Percentiles rank a stretch among this genome's conserved stretches.
Conservation (phyloP, 176 grass and related monocot species). For the Tillandsia leiboldiana region DNA sequence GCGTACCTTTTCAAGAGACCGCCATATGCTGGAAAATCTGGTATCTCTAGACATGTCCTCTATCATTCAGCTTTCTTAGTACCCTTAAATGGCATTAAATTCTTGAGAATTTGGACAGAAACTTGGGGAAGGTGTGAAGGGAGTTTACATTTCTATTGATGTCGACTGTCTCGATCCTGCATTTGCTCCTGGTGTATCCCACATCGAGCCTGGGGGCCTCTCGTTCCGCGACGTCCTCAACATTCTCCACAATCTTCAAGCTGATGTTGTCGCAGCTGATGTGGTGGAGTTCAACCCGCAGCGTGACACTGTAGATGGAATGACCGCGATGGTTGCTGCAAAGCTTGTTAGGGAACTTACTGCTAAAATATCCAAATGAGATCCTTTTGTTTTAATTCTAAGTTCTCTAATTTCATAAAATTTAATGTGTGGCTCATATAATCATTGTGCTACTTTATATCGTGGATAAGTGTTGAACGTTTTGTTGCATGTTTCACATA, state of each 20-base stretch:
- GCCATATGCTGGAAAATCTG: conserved; percentile 76
- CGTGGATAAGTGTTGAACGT: too few species aligned
- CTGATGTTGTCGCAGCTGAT: conserved; percentile 66
- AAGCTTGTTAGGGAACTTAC: conserved; percentile 89
- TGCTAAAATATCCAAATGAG: conserved; percentile 92
- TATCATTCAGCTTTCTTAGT: background rate
- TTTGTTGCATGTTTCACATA: too few species aligned
- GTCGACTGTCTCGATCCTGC: conserved; percentile 92
- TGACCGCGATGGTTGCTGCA: conserved; percentile 94
- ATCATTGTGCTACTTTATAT: too few species aligned
- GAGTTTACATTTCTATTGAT: conserved; percentile 81
- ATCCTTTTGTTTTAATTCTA: background rate
- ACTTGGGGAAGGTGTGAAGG: conserved; percentile 92
- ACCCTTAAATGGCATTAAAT: background rate
- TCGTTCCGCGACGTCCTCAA: conserved; percentile 89
- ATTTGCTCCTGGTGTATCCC: conserved; percentile 88
- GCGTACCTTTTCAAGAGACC: conserved; percentile 78
- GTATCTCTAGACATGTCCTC: conserved; percentile 18
- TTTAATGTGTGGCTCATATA: too few species aligned
- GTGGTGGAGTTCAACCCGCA: conserved; percentile 99
- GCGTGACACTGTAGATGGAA: conserved; percentile 86
- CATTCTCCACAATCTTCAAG: conserved; percentile 92
- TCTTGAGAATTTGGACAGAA: conserved; percentile 39
- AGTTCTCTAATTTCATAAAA: too few species aligned
- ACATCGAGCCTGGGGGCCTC: conserved; percentile 93